Evolutionary conservation across 257 asterid species (phyloP), one percentile per base, ranked within the genome.

Genomic region (Asclepias syriaca): DNA sequence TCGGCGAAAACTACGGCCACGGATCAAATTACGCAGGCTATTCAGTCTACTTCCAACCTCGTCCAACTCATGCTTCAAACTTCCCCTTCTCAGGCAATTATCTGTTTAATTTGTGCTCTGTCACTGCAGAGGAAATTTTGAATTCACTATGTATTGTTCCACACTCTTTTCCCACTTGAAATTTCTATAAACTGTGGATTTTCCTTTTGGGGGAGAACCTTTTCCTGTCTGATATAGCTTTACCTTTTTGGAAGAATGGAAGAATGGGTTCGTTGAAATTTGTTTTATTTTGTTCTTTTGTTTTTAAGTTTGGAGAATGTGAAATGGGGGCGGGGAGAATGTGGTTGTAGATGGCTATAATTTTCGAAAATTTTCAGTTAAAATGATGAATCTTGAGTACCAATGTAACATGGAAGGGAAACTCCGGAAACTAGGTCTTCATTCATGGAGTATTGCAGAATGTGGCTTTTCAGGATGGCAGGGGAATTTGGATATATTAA

Each of bases 41-140:
- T 89, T 4, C 90, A 82, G 74, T 92, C 97, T 68, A 89, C 93
- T 53, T 91, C 97, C 74, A 92, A 92, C 82, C 97, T 92, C 73
- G 89, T 92, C 39, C 97, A 84, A 64, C 97, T 91, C 86, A 91
- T 91, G 97, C 91, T 87, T 58, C 90, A 89, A 13, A 85, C 96
- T 51, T 91, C 97, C 61, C 89, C 94, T 32, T 82, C 97, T 27
- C 96, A 86, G 74, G 97, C 70, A 70, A 24, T 54, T 37, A 18
- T 54, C 6, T 54, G 59, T 8, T 18, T 54, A 54, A 19, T 54
- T 54, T 21, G 6, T 13, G 45, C 46, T 4, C 13, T 7, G 45
- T 60, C 29, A 14, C 0, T 29, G 10, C 12, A 6, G 48, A 2
- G 19, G 19, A 34, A 61, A 14, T 61, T 22, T 61, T 39, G 67